Conservation (phyloP, 768 basidiomycete genomes). For the Russula olivacea region DNA sequence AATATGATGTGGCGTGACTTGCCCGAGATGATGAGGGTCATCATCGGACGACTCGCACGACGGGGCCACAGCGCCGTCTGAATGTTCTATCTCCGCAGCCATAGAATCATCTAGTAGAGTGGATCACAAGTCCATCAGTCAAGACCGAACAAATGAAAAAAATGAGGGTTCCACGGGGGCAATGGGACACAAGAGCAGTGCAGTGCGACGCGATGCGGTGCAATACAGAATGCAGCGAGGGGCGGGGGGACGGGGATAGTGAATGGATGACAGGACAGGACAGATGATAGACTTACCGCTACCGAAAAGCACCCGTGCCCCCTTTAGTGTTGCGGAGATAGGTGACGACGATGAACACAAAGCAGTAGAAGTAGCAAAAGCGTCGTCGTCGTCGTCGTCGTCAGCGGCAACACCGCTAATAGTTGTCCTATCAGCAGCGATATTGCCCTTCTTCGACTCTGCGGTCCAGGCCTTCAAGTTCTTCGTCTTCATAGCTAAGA, state of each 20-base stretch:
- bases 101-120: slow-evolving; percentile 44
- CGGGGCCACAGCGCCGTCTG: slow-evolving; percentile 3
- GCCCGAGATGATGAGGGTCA: slow-evolving; percentile 52
- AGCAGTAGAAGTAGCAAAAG: not conserved
- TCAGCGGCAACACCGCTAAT: not conserved
- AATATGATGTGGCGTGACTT: slow-evolving; percentile 64
- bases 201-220: not conserved
- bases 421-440: too few relatives aligned
- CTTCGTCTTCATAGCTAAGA: not conserved
- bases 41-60: slow-evolving; percentile 51
- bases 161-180: not conserved
- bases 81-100: slow-evolving; percentile 28
- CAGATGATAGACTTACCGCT: slow-evolving; percentile 33
- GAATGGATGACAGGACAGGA: too few relatives aligned
- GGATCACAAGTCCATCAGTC: not conserved
- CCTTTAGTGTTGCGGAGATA: slow-evolving; percentile 24
- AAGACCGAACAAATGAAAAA: not conserved
- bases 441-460: not conserved
- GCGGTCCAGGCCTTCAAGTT: not conserved
- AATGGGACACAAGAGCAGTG: not conserved
- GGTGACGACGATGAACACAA: slow-evolving; percentile 26
- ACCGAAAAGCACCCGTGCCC: slow-evolving; percentile 27
- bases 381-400: not conserved
- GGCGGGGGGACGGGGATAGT: too few relatives aligned
- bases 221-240: not conserved